phyloP scores from a whole-genome alignment of 768 basidiomycete species.

The Sporobolomyces pararoseus region DNA sequence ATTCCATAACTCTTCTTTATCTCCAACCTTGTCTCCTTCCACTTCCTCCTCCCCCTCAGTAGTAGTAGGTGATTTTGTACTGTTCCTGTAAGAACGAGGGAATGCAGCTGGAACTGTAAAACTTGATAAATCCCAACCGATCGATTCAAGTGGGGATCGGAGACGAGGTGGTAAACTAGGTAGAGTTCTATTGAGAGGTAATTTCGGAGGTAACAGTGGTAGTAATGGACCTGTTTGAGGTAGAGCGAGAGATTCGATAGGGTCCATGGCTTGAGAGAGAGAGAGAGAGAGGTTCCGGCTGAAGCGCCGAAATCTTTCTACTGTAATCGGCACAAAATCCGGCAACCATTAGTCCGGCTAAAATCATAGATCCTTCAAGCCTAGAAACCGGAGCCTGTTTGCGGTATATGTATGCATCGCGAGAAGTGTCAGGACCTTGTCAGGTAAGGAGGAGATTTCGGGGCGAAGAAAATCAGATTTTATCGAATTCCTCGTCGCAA shows the following conservation, averaged over 20 bases:
- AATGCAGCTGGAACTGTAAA: constrained; percentile 28
- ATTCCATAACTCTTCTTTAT: not conserved
- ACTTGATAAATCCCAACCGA: constrained; percentile 22
- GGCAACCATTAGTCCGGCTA: no score
- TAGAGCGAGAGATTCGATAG: not conserved
- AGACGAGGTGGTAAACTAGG: no score
- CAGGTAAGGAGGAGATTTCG: no score
- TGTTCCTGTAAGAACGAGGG: constrained; percentile 16
- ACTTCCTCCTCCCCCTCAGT: no score
- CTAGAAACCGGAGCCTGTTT: no score
- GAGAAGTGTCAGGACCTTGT: no score
- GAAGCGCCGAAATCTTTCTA: no score
- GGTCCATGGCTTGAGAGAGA: constrained; percentile 3
- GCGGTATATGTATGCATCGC: no score
- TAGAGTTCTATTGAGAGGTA: not conserved
- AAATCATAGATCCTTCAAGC: no score
- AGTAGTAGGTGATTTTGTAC: constrained; percentile 1
- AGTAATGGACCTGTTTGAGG: constrained; percentile 3
- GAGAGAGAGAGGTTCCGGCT: not conserved
- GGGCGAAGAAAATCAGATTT: no score
- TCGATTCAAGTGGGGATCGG: not conserved
- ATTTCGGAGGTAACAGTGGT: constrained; percentile 28
- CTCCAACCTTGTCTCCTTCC: not conserved
- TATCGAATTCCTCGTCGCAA: no score
- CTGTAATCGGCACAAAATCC: no score